Conservation (phyloP, 169 alveolate species). For the Plasmodium cynomolgi region DNA sequence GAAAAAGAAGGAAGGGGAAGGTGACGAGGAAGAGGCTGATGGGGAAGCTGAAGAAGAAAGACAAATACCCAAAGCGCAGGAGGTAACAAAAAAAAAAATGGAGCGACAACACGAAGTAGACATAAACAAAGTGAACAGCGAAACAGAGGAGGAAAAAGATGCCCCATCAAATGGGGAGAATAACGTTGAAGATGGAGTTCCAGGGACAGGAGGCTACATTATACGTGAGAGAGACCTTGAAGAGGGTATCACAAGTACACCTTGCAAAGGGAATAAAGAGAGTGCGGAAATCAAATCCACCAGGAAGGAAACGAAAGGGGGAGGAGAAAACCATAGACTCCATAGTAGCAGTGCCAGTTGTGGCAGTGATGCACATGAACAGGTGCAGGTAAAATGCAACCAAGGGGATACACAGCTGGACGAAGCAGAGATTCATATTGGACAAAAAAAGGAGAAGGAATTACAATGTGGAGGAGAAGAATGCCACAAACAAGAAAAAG, state of each 20-base stretch:
- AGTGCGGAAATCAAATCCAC: background rate
- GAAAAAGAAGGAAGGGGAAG: background rate
- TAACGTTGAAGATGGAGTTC: background rate
- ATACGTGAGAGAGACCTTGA: background rate
- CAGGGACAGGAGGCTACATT: background rate
- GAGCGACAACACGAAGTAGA: background rate
- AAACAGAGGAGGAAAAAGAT: background rate
- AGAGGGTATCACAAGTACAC: background rate
- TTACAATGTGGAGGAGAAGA: background rate
- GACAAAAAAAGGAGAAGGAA: background rate
- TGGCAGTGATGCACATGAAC: background rate
- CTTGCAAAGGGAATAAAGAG: background rate
- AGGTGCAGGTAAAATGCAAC: background rate
- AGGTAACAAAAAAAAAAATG: background rate
- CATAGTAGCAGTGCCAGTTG: background rate
- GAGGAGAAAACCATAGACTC: background rate
- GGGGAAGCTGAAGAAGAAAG: background rate
- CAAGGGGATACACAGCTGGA: background rate
- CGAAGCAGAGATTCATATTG: background rate
- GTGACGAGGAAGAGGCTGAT: background rate
- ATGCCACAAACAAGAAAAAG: background rate
- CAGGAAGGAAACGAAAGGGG: background rate
- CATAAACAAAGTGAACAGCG: background rate
- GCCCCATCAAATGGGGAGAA: background rate
- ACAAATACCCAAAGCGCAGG: background rate